A percentile compares a stretch with the other conserved stretches of the same genome.
These are phyloP conservation scores for Exophiala xenobiotica DNA, from an alignment of 2,329 filamentous ascomycete genomes.

Conservation along the genomic window DNA sequence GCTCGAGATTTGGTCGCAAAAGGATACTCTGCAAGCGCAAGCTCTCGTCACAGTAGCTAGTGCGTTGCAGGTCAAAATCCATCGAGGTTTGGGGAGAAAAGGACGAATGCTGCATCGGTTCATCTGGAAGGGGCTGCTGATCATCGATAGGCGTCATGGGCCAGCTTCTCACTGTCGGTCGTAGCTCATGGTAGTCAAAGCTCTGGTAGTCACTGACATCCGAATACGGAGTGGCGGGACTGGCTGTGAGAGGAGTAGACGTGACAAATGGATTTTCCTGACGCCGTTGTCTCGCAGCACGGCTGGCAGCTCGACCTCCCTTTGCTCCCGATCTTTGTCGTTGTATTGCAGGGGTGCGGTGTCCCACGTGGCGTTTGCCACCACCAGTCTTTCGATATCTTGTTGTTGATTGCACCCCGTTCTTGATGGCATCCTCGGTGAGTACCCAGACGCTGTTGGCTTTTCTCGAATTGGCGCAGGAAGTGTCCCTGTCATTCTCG, in stretches of 20 bases:
- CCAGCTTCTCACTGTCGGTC: conserved; percentile 12
- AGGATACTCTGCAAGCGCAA: conserved; percentile 10
- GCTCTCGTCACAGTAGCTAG: conserved; percentile 11
- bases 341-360: conserved; percentile 40
- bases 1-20: conserved; percentile 11
- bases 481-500: conserved; percentile 34
- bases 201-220: conserved; percentile 21
- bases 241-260: conserved; percentile 9
- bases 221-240: conserved; percentile 20
- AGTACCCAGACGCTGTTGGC: conserved; percentile 76
- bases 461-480: conserved; percentile 57
- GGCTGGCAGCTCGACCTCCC: conserved; percentile 42
- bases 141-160: conserved; percentile 19
- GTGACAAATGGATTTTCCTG: conserved; percentile 16
- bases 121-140: conserved; percentile 9
- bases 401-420: conserved; percentile 84
- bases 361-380: conserved; percentile 40
- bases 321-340: conserved; percentile 44
- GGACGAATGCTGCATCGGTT: conserved; percentile 6
- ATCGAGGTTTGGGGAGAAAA: conserved; percentile 9
- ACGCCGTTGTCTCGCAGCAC: conserved; percentile 32
- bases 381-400: conserved; percentile 58
- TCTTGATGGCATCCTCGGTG: conserved; percentile 63
- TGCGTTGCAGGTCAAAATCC: conserved; percentile 5
- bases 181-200: conserved; percentile 13